Conservation (phyloP, 2,329 filamentous ascomycete species). For the Xylariaceae sp. region DNA sequence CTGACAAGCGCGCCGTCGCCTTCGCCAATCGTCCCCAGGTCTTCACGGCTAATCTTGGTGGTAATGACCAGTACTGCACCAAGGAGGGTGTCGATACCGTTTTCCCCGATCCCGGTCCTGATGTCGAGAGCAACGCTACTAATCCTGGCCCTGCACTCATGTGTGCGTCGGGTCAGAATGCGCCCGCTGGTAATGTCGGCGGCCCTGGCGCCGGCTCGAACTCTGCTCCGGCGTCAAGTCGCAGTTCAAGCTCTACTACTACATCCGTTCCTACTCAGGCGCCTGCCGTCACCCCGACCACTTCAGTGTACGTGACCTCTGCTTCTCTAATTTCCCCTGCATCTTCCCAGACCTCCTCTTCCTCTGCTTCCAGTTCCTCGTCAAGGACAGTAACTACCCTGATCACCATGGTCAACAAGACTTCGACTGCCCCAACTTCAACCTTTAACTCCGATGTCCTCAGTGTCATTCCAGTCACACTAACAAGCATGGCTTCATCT, state of each 20-base stretch:
- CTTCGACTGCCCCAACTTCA: neutral
- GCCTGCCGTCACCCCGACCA: constrained; percentile 15
- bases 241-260: constrained; percentile 23
- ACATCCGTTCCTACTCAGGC: constrained; percentile 22
- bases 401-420: neutral
- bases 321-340: constrained; percentile 6
- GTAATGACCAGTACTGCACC: constrained; percentile 48
- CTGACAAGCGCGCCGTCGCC: constrained; percentile 33
- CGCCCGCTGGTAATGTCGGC: constrained; percentile 16
- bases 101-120: constrained; percentile 61
- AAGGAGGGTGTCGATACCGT: constrained; percentile 56
- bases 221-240: constrained; percentile 26
- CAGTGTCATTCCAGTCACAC: constrained; percentile 24
- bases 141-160: constrained; percentile 36
- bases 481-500: constrained; percentile 24
- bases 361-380: neutral
- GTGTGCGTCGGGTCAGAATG: constrained; percentile 25
- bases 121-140: constrained; percentile 40
- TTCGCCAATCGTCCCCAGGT: constrained; percentile 59
- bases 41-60: constrained; percentile 64
- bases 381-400: neutral
- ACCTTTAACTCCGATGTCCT: constrained; percentile 10
- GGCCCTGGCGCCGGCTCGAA: constrained; percentile 31
- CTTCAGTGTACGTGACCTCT: constrained; percentile 24
- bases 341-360: neutral